Evolutionary conservation across 2,329 filamentous ascomycete species (phyloP), one percentile per base, ranked within the genome.

Genomic region (Penicillium sumatraense): DNA sequence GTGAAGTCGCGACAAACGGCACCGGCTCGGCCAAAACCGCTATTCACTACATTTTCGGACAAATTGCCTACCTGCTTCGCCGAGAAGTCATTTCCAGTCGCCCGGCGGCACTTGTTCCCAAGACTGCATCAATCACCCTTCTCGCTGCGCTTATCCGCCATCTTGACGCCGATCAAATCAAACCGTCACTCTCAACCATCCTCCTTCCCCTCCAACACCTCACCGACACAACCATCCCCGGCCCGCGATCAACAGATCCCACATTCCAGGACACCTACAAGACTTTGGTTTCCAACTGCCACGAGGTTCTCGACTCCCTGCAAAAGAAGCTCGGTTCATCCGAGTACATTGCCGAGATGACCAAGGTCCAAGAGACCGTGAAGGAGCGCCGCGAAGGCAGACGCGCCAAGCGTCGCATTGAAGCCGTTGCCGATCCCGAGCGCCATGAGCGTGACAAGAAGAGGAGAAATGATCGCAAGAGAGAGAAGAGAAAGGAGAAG

Each of bases 331-430:
- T 96, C 49, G 95, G 93, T 36, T 91, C 89, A 2, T 84, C 86
- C 1, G 86, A 85, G 58, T 99, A 93, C 75, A 86, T 93, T n/a
- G 81, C 82, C 51, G 82, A 88, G 42, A 80, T 98, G 68, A 75
- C 90, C 35, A 83, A 83, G 36, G 90, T 96, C 6, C 86, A 91
- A 57, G 86, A 89, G 49, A 83, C 82, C 14, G 87, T 95, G n/a
- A 85, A 84, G 68, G 82, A 83, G 61, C 86, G 88, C 67, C 82
- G 95, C 62, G 86, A 91, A 70, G 85, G 87, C 67, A 81, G 96
- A 61, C 86, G 89, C 51, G 85, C 83, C 60, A 99, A 99, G 84
- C 85, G 95, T 67, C 90, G 91, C 75, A 90, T 98, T 61, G 93
- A 96, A 71, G 90, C 90, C 10, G 87, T 99, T 21, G 84, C 84